Conservation (phyloP, 2,329 filamentous ascomycete genomes). For the Xylariaceae sp. region DNA sequence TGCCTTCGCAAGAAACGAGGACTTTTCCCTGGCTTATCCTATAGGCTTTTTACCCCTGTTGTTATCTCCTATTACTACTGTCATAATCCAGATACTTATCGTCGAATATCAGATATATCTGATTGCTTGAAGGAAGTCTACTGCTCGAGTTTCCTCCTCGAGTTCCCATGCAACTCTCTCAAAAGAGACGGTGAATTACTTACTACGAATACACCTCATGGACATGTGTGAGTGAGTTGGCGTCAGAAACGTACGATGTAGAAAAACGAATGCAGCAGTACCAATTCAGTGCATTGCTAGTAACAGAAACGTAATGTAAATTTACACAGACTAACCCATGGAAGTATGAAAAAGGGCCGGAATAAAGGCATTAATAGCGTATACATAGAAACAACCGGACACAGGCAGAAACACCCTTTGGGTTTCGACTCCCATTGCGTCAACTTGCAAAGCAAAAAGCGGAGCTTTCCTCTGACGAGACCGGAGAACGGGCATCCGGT, state of each 20-base stretch:
- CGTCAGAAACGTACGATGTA: not conserved
- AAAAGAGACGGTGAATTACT: too few species aligned
- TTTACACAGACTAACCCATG: not conserved
- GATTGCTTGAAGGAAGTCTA: constrained; percentile 19
- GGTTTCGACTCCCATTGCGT: too few species aligned
- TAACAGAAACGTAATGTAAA: not conserved
- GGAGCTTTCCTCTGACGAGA: too few species aligned
- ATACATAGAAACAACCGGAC: too few species aligned
- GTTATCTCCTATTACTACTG: constrained; percentile 49
- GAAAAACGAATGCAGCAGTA: not conserved
- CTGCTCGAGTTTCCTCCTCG: too few species aligned
- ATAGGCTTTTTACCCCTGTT: constrained; percentile 32
- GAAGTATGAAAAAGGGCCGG: too few species aligned
- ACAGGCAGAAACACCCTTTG: too few species aligned
- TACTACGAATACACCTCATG: not conserved
- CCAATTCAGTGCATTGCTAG: not conserved
- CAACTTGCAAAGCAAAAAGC: too few species aligned
- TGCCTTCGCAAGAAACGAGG: constrained; percentile 28
- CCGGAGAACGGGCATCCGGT: too few species aligned
- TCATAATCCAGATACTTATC: constrained; percentile 55
- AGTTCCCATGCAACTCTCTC: too few species aligned
- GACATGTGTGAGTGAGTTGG: not conserved
- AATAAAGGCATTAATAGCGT: too few species aligned
- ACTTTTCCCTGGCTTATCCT: constrained; percentile 26
- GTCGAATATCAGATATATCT: constrained; percentile 38